Evolutionary conservation across 805 yeast species (phyloP).

Genomic region (Yarrowia sp.): DNA sequence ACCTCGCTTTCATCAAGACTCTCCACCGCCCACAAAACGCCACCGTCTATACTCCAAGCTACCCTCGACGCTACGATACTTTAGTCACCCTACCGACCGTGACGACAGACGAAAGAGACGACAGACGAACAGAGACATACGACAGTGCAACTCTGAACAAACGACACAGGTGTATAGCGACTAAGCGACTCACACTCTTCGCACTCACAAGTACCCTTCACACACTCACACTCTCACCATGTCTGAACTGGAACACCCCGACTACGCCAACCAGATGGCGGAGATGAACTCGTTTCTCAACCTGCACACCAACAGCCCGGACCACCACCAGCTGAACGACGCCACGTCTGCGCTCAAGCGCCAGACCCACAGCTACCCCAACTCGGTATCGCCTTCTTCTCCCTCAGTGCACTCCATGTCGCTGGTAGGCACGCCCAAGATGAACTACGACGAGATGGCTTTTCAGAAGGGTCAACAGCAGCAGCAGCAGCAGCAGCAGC

Average conservation of each 20-base stretch:
- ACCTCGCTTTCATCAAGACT: background rate
- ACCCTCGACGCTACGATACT: too few relatives aligned
- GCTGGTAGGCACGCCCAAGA: constrained; percentile 19
- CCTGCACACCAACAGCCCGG: constrained; percentile 23
- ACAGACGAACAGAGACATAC: background rate
- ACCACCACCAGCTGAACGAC: constrained; percentile 9
- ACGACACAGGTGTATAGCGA: too few relatives aligned
- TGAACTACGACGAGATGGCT: constrained; percentile 9
- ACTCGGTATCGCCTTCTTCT: constrained; percentile 18
- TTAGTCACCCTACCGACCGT: too few relatives aligned
- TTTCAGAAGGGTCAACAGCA: constrained; percentile 1
- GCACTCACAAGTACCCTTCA: too few relatives aligned
- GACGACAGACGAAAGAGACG: background rate
- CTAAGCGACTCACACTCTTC: too few relatives aligned
- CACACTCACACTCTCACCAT: background rate
- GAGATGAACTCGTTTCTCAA: constrained; percentile 26
- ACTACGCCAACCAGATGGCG: constrained; percentile 25
- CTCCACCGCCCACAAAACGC: background rate
- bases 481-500: background rate
- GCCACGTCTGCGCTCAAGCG: background rate
- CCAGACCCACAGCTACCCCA: constrained; percentile 26
- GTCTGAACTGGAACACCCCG: constrained; percentile 21
- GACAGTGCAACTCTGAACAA: background rate
- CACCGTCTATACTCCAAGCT: too few relatives aligned
- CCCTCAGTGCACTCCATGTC: constrained; percentile 25